Evolutionary conservation across 306 rosid species (phyloP), one percentile per base, ranked within the genome.

Genomic region (Pterocarpus macrocarpus): DNA sequence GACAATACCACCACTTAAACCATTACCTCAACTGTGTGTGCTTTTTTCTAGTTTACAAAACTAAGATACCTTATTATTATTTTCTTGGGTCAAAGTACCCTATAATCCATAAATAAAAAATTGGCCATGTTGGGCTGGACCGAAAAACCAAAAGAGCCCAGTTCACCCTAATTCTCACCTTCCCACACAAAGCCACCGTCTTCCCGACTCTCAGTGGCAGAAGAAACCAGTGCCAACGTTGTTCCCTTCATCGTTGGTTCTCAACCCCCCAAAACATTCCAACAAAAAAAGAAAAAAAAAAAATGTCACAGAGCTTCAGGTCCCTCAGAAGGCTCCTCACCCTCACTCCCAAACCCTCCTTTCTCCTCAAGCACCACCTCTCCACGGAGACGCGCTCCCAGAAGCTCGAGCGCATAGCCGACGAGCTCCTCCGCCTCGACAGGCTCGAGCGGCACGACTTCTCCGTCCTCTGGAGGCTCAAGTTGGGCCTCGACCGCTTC

Each of bases 401-500:
- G 56, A 87, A 77, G 71, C 47, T 81, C 0, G 84, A 81, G 11
- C 87, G 88, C 36, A 84, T 87, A 3, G 88, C 88, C 0, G 63
- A 57, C 14, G 88, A 87, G 44, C 88, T 87, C 16, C 50, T 81
- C 75, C 39, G 9, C 43, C 88, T 87, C 61, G 71, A 78, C 78
- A 62, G 64, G 44, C 67, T 87, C n/a, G 90, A 87, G 76, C 58
- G 90, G 66, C 86, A 87, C 33, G 88, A 87, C 33, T 87, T 87
- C 32, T 53, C 86, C 13, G 39, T 81, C 53, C 88, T 87, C n/a
- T 87, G 90, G 90, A 76, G 88, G 36, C 86, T 81, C 56, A 87
- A 81, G 72, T 59, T 87, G 84, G 90, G 86, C 35, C 80, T 87
- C 43, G 55, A 87, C 80, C 83, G 84, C 67, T 87, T 73, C 68